Conservation (phyloP, 768 basidiomycete genomes). For the Leucosporidium yakuticum region DNA sequence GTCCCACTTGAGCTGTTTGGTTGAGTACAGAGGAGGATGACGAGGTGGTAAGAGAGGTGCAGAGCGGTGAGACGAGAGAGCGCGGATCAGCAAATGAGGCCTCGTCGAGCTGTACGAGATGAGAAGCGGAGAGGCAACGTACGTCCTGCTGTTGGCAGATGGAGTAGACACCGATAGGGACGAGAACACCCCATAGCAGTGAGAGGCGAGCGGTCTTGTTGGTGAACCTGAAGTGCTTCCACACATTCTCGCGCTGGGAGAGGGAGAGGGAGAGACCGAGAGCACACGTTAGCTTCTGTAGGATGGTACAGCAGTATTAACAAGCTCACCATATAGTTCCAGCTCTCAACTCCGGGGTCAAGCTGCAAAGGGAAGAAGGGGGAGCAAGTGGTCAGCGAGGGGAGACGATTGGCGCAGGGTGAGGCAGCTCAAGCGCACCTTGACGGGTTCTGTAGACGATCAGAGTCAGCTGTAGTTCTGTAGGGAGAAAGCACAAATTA, state of each 20-base stretch:
- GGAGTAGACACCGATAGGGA: constrained; percentile 39
- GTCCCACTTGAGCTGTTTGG: constrained; percentile 34
- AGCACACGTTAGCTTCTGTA: not conserved
- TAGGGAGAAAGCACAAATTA: too few species aligned
- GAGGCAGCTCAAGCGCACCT: constrained; percentile 12
- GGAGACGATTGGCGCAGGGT: not conserved
- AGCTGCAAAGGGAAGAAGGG: constrained; percentile 27
- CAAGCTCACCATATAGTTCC: constrained; percentile 42
- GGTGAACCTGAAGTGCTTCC: constrained; percentile 44
- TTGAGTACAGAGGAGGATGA: not conserved
- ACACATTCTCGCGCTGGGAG: constrained; percentile 44
- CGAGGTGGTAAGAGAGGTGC: not conserved
- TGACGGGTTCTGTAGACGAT: constrained; percentile 27
- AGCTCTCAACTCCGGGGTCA: constrained; percentile 45
- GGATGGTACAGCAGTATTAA: not conserved
- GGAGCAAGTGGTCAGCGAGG: not conserved
- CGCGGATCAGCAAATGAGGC: not conserved
- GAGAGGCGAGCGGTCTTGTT: constrained; percentile 40
- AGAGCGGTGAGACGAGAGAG: not conserved
- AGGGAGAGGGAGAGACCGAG: too few species aligned
- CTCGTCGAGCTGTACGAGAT: not conserved
- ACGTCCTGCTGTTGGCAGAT: constrained; percentile 30
- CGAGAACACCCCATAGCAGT: constrained; percentile 40
- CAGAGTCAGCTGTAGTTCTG: not conserved
- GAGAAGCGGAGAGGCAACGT: not conserved